Conservation (phyloP, 352 stramenopile species). For the Thalassiosira hispida region DNA sequence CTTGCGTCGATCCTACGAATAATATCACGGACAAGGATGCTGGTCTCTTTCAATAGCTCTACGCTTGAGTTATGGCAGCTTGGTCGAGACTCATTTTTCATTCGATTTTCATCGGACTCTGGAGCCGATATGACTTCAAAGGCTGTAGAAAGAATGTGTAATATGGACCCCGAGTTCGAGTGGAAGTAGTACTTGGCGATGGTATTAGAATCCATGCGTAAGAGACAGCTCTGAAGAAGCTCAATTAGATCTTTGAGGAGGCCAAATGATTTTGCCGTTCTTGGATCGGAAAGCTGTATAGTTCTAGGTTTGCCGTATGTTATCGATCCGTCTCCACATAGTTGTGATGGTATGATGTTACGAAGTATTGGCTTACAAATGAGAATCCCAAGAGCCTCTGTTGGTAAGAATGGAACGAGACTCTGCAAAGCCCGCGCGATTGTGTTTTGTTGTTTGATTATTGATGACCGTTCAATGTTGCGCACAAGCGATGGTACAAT, state of each 20-base stretch:
- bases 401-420: slow-evolving; percentile 30
- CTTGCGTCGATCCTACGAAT: slow-evolving; percentile 14
- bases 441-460: slow-evolving; percentile 13
- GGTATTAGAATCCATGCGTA: slow-evolving; percentile 33
- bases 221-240: slow-evolving; percentile 33
- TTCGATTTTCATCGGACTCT: not conserved
- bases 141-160: slow-evolving; percentile 12
- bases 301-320: not conserved
- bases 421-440: slow-evolving; percentile 27
- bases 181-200: slow-evolving; percentile 40
- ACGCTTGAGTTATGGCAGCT: not conserved
- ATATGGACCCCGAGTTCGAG: slow-evolving; percentile 16
- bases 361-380: slow-evolving; percentile 45
- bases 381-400: slow-evolving; percentile 36
- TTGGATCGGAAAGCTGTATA: not conserved
- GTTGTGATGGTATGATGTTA: slow-evolving; percentile 16
- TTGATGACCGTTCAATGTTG: slow-evolving; percentile 24
- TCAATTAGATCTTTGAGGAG: slow-evolving; percentile 29
- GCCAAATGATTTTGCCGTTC: not conserved
- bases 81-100: not conserved
- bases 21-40: slow-evolving; percentile 24
- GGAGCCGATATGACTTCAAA: slow-evolving; percentile 6
- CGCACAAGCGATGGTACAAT: slow-evolving; percentile 28
- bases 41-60: slow-evolving; percentile 14
- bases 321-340: not conserved